These are phyloP conservation scores for Paramecium primaurelia DNA, from an alignment of 73 alveolate species.

Conservation along the genomic window DNA sequence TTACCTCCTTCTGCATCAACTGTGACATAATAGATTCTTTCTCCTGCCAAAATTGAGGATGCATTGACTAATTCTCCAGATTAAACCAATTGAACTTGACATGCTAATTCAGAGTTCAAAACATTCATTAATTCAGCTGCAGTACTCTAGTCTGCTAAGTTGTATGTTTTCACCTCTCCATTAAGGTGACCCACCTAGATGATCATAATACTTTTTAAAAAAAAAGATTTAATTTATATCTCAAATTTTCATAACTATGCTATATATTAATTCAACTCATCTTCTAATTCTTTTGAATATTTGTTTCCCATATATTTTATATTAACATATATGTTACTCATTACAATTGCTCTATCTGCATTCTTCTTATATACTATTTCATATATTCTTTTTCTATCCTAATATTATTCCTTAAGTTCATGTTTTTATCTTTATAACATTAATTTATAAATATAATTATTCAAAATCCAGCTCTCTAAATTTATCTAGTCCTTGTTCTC, in stretches of 20 bases:
- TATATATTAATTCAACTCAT: neutral
- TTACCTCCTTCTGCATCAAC: slow-evolving; percentile 57
- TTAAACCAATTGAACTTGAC: slow-evolving; percentile 44
- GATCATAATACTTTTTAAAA: neutral
- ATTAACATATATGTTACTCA: neutral
- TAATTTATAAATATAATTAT: neutral
- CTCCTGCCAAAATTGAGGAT: slow-evolving; percentile 25
- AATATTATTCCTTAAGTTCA: neutral
- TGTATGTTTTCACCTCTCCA: slow-evolving; percentile 45
- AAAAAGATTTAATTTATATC: neutral
- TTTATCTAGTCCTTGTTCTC: neutral
- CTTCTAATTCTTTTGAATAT: neutral
- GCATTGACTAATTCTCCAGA: slow-evolving; percentile 53
- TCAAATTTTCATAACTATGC: neutral
- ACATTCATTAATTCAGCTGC: slow-evolving; percentile 45
- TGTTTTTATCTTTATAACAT: neutral
- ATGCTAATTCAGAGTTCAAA: slow-evolving; percentile 45
- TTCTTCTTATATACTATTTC: neutral
- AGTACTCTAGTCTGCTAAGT: slow-evolving; percentile 41
- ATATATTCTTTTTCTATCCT: neutral
- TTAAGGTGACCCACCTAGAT: slow-evolving; percentile 18
- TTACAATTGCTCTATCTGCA: neutral
- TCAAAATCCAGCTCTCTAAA: neutral
- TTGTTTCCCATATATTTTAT: neutral
- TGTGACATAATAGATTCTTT: slow-evolving; percentile 33